Conservation (phyloP, 345 rosid genomes). For the Litchi chinensis region DNA sequence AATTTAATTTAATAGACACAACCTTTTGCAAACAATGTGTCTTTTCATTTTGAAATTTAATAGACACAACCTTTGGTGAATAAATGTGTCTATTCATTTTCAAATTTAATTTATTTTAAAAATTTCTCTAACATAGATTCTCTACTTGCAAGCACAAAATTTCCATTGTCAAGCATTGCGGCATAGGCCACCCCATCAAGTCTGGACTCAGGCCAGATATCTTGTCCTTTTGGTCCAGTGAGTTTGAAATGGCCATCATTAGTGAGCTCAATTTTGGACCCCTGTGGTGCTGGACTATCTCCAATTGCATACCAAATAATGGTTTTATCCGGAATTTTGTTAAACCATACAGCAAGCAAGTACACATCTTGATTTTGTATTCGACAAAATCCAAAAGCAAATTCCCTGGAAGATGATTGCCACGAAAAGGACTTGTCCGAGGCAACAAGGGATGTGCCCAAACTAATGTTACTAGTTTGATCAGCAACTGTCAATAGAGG, state of each 20-base stretch:
- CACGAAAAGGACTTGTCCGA: background rate
- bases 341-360: constrained; percentile 25
- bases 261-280: constrained; percentile 16
- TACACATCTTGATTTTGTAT: constrained; percentile 3
- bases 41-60: too few species aligned
- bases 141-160: constrained; percentile 13
- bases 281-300: constrained; percentile 17
- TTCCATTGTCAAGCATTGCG: constrained; percentile 20
- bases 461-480: background rate
- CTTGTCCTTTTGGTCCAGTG: constrained; percentile 1
- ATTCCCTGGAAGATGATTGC: background rate
- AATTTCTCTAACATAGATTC: too few species aligned
- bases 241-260: background rate
- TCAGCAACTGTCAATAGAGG: background rate
- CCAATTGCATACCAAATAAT: constrained; percentile 26
- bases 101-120: too few species aligned
- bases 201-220: background rate
- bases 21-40: too few species aligned
- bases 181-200: background rate
- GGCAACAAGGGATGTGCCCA: background rate
- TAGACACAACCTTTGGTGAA: too few species aligned
- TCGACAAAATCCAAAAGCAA: background rate
- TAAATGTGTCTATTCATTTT: too few species aligned
- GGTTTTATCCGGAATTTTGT: constrained; percentile 24
- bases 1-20: too few species aligned